Conservation (phyloP, 164 flowering plant species). For the Paratinospora sagittata region DNA sequence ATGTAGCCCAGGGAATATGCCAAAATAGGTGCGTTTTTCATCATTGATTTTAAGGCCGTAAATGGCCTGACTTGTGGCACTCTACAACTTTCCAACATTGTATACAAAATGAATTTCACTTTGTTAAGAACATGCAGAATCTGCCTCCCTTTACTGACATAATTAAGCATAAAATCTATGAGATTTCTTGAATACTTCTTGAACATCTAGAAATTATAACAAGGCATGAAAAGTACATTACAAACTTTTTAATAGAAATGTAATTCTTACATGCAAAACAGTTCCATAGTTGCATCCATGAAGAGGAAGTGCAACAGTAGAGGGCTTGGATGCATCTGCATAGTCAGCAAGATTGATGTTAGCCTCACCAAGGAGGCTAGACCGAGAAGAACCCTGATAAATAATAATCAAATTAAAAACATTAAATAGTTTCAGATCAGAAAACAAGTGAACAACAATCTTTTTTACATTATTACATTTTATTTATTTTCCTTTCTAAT, state of each 20-base stretch:
- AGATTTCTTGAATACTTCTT: background rate
- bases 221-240: background rate
- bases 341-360: constrained; percentile 85
- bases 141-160: too few relatives aligned
- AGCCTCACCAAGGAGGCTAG: constrained; percentile 91
- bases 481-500: constrained; percentile 1
- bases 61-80: too few relatives aligned
- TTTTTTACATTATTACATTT: background rate
- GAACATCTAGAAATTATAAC: background rate
- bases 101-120: too few relatives aligned
- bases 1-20: too few relatives aligned
- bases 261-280: constrained; percentile 71
- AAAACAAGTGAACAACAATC: background rate
- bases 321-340: constrained; percentile 81
- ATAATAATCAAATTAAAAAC: constrained; percentile 7
- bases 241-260: background rate
- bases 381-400: constrained; percentile 83
- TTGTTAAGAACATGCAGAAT: too few relatives aligned
- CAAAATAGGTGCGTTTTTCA: too few relatives aligned
- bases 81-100: too few relatives aligned
- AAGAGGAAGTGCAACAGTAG: constrained; percentile 58
- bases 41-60: too few relatives aligned
- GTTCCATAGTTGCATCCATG: constrained; percentile 74
- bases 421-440: background rate
- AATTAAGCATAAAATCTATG: too few relatives aligned